Evolutionary conservation across 345 rosid species (phyloP), one percentile per base, ranked within the genome.

Genomic region (Citrus medica): DNA sequence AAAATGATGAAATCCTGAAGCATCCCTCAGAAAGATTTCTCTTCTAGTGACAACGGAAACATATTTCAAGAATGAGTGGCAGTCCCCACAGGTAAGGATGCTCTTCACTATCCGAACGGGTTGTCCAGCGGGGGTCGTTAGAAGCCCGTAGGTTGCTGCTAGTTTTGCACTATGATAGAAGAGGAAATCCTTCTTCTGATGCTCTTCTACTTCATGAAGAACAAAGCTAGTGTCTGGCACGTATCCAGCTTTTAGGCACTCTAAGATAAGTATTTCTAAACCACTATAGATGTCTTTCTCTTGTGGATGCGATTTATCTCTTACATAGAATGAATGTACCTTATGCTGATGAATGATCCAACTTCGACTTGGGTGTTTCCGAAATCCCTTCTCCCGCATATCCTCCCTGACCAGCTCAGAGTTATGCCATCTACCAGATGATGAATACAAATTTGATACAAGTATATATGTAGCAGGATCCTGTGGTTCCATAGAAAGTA

Each of bases 121-220:
- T 82, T 89, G 79, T 48, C 92, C 85, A 12, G 64, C 84, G 62
- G 27, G 83, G 32, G 86, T 85, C 84, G 35, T 78, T 71, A 95
- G 84, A 59, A 95, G 89, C 22, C 92, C 94, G n/a, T 88, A 95
- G 17, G 96, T 87, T 63, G 91, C 86, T 0, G 97, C 98, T 6
- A 95, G 91, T 83, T 95, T 95, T 33, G 96, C 94, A 60, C 99
- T 93, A 75, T 95, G 98, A 80, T 87, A 89, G 86, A 87, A 92
- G 85, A 92, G 79, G 89, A 93, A 95, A 51, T 79, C 85, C 84
- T 89, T 87, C 85, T 95, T 95, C 74, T 90, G 94, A 71, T 88
- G 84, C 87, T 95, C 98, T 78, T 88, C 99, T 0, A 95, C 91
- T 61, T 93, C 99, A 38, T 93, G 98, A 71, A 95, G 99, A 71